Evolutionary conservation across 2,329 filamentous ascomycete species (phyloP), one percentile per base, ranked within the genome.

Genomic region (Beauveria sp.): DNA sequence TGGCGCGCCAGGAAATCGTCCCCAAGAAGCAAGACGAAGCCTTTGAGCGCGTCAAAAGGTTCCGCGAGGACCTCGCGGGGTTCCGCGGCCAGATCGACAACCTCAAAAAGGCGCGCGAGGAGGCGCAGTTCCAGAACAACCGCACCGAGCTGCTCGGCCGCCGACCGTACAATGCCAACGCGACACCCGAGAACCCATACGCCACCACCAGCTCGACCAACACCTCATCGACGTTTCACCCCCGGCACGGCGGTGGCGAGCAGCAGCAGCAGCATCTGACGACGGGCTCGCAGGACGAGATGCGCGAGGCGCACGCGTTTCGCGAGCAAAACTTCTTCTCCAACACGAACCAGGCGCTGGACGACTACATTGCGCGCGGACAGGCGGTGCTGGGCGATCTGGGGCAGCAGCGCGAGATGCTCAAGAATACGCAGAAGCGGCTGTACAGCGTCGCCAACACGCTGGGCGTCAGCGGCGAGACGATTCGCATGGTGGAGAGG

Each of bases 391-490:
- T 98, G 31, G 89, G 90, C 7, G 93, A 98, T 75, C 75, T 99
- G 61, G 89, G 90, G 3, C 84, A 95, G 70, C 95, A 99, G 79
- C 84, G 91, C 60, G 93, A 98, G 73, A 93, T 97, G 79, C 81
- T 99, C 65, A 99, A 99, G 79, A 90, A 88, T 57, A 98, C 95
- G 24, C 95, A 99, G 76, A 88, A 88, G 73, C 86, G 87, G 72
- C 80, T 99, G 55, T 98, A 98, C 72, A 93, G 86, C 68, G 92
- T 97, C 22, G 95, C 91, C 7, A 98, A 96, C 72, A 98, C 95
- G 24, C 77, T 99, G 53, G 95, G 95, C 0, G 84, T 99, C 63
- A 96, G 90, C 70, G 93, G 93, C 22, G 93, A 98, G 73, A 99
- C 95, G 2, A 99, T 99, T 66, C 87, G 95, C 52, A 98, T 95